Percentiles rank a stretch among this genome's conserved stretches.
Conservation (phyloP, 2,329 filamentous ascomycete species). For the Leptodontidium sp. region DNA sequence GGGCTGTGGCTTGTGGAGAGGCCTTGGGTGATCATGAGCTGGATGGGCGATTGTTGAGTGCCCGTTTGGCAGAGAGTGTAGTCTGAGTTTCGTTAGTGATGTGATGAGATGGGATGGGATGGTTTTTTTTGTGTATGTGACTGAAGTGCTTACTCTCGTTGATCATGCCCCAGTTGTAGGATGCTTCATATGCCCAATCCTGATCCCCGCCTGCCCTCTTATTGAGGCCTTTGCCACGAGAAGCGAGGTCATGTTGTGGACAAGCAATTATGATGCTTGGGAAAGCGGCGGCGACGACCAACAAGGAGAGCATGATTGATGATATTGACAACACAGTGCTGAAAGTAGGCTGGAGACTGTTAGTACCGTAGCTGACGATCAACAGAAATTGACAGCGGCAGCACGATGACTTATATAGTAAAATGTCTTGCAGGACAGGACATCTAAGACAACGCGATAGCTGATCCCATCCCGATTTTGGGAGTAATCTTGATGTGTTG, state of each 20-base stretch:
- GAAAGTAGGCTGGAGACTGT: neutral
- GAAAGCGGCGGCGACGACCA: conserved; percentile 8
- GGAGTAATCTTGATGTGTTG: neutral
- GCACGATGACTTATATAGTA: neutral
- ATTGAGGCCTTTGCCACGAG: conserved; percentile 8
- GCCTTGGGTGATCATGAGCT: conserved; percentile 51
- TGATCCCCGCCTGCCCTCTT: conserved; percentile 21
- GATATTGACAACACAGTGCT: neutral
- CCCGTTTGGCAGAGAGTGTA: conserved; percentile 58
- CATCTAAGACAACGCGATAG: neutral
- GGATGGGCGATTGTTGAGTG: conserved; percentile 59
- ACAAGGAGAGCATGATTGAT: conserved; percentile 16
- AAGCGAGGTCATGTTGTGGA: conserved; percentile 17
- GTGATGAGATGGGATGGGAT: neutral
- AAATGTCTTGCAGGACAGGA: neutral
- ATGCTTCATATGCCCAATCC: conserved; percentile 49
- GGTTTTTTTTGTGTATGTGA: neutral
- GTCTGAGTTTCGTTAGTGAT: conserved; percentile 36
- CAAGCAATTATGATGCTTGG: conserved; percentile 21
- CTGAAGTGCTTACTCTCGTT: conserved; percentile 41
- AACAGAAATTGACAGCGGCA: conserved; percentile 6
- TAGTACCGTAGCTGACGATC: neutral
- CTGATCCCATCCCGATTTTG: conserved; percentile 5
- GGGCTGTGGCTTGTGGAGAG: conserved; percentile 52
- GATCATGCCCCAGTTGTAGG: conserved; percentile 52